Conservation (phyloP, 805 yeast genomes). For the Candida qinlingensis region DNA sequence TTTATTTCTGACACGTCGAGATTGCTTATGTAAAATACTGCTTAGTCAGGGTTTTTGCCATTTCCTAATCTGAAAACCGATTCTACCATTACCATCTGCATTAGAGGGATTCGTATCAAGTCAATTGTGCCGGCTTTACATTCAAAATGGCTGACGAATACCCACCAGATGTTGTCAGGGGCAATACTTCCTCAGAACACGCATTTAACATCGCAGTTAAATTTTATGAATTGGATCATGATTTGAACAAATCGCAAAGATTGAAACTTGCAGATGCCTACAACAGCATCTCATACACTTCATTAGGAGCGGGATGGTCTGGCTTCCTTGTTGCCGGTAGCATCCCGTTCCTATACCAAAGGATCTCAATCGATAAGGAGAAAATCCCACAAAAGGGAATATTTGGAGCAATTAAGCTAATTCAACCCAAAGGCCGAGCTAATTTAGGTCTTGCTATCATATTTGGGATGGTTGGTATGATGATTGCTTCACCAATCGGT, state of each 20-base stretch:
- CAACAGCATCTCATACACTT: conserved; percentile 29
- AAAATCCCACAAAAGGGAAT: background rate
- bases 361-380: conserved; percentile 14
- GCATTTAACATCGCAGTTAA: conserved; percentile 39
- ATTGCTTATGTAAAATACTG: background rate
- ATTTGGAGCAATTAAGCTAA: conserved; percentile 13
- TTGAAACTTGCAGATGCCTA: conserved; percentile 34
- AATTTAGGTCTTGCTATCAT: conserved; percentile 37
- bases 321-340: conserved; percentile 37
- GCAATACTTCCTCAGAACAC: background rate
- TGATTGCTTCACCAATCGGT: conserved; percentile 28
- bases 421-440: conserved; percentile 29
- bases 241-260: conserved; percentile 37
- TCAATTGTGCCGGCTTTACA: too few species aligned
- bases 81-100: too few species aligned
- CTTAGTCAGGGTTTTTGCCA: too few species aligned
- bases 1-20: background rate
- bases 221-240: conserved; percentile 46
- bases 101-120: too few species aligned
- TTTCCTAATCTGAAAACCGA: too few species aligned
- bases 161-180: conserved; percentile 4
- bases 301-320: conserved; percentile 34
- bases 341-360: conserved; percentile 37
- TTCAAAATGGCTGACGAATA: background rate
- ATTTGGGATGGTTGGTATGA: conserved; percentile 37